Conservation (phyloP, 108 stramenopile genomes). For the Nitzschia sp. region DNA sequence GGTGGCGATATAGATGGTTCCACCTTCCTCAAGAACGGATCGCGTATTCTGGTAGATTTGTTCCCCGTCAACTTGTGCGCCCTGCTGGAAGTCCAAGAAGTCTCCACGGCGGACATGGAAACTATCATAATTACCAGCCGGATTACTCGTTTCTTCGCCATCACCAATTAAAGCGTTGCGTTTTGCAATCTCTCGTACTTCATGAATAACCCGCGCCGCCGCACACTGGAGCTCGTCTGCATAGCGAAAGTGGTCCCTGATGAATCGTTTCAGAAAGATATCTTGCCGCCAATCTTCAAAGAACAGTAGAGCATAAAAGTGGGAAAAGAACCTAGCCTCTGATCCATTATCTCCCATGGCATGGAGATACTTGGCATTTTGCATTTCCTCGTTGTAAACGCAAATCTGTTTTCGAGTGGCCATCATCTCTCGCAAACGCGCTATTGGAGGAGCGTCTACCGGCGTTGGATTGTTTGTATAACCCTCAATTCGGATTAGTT, state of each 20-base stretch:
- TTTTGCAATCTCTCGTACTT: conserved; percentile 44
- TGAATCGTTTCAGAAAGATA: conserved; percentile 73
- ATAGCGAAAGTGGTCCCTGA: conserved; percentile 79
- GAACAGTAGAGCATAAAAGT: conserved; percentile 82
- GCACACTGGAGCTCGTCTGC: conserved; percentile 83
- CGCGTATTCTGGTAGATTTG: conserved; percentile 33
- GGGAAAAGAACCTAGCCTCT: conserved; percentile 55
- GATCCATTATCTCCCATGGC: conserved; percentile 46
- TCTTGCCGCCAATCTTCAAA: conserved; percentile 79
- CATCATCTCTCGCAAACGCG: conserved; percentile 56
- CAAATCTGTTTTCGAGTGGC: conserved; percentile 54
- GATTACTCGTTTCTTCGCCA: conserved; percentile 10
- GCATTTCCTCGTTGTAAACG: conserved; percentile 57
- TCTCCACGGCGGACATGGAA: conserved; percentile 78
- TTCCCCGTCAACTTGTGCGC: conserved; percentile 28
- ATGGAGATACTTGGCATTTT: conserved; percentile 55
- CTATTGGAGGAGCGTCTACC: conserved; percentile 45
- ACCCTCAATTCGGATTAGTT: not conserved
- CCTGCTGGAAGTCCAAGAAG: conserved; percentile 55
- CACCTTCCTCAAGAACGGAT: conserved; percentile 9
- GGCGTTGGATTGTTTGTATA: conserved; percentile 30
- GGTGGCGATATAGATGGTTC: conserved; percentile 56
- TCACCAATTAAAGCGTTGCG: conserved; percentile 20
- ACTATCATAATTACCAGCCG: conserved; percentile 15
- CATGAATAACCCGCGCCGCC: conserved; percentile 70